Evolutionary conservation across 768 basidiomycete genomes (phyloP), one percentile per base, ranked within the genome.

Genomic region (Fibroporia radiculosa): DNA sequence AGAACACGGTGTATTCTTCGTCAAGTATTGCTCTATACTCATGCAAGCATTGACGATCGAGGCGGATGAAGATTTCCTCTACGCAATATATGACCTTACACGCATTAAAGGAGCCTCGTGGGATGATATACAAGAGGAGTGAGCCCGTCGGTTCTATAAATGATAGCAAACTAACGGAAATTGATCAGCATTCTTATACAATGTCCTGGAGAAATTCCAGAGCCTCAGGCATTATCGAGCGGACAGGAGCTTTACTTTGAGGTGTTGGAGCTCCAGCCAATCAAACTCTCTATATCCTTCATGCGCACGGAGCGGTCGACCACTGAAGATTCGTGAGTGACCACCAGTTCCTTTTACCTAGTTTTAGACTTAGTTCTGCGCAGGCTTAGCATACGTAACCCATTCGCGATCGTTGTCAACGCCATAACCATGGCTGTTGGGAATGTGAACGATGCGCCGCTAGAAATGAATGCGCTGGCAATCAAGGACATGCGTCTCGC

Each of bases 1-100:
- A 99, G 96, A 84, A n/a, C 96, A 98, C 52, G 96, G 96, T 14
- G 96, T 99, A 7, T 64, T 91, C n/a, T 98, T 96, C 62, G 74
- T 99, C 68, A 98, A 98, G 65, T 98, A 98, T 58, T 95, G 90
- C 43, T 93, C 93, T 1, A 77, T 98, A 41, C 67, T 99, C 12
- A 68, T 99, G 13, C 96, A 99, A 60, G 89, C 93, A 2, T 69
- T 98, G 62, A 96, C 92, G 0, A 80, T 99, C 13, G 93, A 97
- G 58, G 77, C 88, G n/a, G 96, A 99, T 59, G 96, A 99, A 65
- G 96, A 98, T 64, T 81, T 99, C 50, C 62, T 98, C 29, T 97
- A 92, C 56, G 80, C 93, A 0, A 63, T 98, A 8, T 84, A 93
- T 56, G 95, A 99, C 55, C 78, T 99, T 48, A 81, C 84, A 1